phyloP scores from a whole-genome alignment of 2,329 filamentous ascomycete genomes.

The Fonsecaea multimorphosa region DNA sequence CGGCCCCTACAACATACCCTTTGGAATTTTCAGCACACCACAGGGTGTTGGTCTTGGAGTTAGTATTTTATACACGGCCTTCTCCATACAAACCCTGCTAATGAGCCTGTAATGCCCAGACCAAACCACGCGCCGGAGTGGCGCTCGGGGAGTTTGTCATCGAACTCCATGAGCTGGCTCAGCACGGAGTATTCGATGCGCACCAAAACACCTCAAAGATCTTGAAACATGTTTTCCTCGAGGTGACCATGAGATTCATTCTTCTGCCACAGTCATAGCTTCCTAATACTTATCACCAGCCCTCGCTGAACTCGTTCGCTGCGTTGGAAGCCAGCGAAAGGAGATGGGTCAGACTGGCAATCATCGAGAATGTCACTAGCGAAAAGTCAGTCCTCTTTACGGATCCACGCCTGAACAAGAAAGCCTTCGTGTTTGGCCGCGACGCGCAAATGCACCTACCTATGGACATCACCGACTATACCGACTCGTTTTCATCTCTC shows the following conservation, averaged over 20 bases:
- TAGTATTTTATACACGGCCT: background rate
- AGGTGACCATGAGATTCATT: constrained; percentile 4
- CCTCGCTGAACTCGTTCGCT: constrained; percentile 14
- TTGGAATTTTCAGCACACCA: constrained; percentile 23
- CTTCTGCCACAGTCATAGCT: background rate
- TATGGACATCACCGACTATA: constrained; percentile 23
- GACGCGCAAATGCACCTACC: constrained; percentile 17
- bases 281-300: background rate
- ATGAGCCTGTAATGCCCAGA: background rate
- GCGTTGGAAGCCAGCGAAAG: background rate
- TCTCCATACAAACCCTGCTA: background rate
- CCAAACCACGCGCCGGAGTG: constrained; percentile 12
- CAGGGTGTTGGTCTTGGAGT: constrained; percentile 14
- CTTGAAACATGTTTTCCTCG: constrained; percentile 11
- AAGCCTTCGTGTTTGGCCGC: constrained; percentile 41
- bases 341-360: background rate
- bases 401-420: constrained; percentile 64
- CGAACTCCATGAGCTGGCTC: constrained; percentile 12
- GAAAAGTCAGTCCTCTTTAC: constrained; percentile 6
- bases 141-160: constrained; percentile 19
- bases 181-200: constrained; percentile 13
- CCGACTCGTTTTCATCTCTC: constrained; percentile 23
- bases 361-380: constrained; percentile 9
- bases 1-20: constrained; percentile 14
- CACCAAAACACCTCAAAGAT: background rate